Conservation (phyloP, 345 rosid genomes). For the Microcos paniculata region DNA sequence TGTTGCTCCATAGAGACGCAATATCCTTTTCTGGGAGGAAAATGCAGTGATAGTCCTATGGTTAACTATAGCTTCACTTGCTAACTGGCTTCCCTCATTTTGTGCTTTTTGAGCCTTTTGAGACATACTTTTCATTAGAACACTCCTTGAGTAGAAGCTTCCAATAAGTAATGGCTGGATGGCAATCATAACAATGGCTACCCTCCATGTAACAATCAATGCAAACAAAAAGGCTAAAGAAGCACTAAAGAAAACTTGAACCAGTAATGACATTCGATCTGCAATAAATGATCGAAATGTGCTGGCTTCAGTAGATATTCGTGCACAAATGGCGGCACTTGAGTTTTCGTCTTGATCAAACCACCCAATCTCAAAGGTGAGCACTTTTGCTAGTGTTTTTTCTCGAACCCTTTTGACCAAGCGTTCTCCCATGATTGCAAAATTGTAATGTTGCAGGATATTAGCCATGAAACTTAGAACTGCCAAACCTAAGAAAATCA, state of each 20-base stretch:
- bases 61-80: constrained; percentile 49
- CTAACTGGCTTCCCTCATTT: constrained; percentile 41
- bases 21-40: constrained; percentile 45
- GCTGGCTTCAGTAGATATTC: constrained; percentile 40
- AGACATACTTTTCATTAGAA: constrained; percentile 54
- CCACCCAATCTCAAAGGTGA: constrained; percentile 52
- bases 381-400: constrained; percentile 30
- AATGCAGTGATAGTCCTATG: constrained; percentile 53
- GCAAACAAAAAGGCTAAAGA: constrained; percentile 30
- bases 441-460: constrained; percentile 49
- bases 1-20: constrained; percentile 30
- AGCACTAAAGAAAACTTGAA: constrained; percentile 43
- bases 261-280: constrained; percentile 39
- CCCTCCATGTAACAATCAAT: constrained; percentile 41
- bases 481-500: constrained; percentile 39
- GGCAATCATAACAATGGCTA: constrained; percentile 45
- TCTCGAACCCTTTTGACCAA: constrained; percentile 43
- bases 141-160: constrained; percentile 37
- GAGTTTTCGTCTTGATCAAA: constrained; percentile 53
- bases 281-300: constrained; percentile 43
- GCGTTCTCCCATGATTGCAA: constrained; percentile 46
- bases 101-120: constrained; percentile 40
- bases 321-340: constrained; percentile 44
- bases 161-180: constrained; percentile 47
- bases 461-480: constrained; percentile 35